Evolutionary conservation across 2,329 filamentous ascomycete genomes (phyloP).

Genomic region (Aspergillus fumigatus): DNA sequence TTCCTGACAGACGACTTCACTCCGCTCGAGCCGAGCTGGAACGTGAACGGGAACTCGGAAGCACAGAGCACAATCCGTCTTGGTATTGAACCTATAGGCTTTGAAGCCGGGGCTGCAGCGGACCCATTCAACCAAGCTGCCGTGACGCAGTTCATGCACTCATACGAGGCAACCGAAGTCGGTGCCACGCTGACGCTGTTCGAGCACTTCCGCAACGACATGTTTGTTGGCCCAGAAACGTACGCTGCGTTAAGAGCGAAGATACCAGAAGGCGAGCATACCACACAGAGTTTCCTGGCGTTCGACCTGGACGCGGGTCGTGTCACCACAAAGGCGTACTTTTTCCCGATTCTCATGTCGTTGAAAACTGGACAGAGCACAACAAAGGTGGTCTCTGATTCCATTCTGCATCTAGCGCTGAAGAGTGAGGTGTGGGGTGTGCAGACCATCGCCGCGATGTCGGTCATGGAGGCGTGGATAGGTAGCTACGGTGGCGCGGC

Average conservation of each 20-base stretch:
- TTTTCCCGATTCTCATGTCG: background rate
- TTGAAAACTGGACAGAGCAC: background rate
- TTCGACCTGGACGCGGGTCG: background rate
- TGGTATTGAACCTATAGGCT: constrained; percentile 2
- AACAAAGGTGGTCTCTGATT: background rate
- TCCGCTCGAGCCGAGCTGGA: constrained; percentile 4
- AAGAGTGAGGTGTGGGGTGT: background rate
- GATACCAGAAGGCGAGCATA: background rate
- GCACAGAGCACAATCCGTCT: background rate
- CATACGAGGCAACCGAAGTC: background rate
- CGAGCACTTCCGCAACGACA: background rate
- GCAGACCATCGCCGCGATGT: background rate
- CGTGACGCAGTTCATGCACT: background rate
- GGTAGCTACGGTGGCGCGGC: background rate
- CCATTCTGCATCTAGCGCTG: background rate
- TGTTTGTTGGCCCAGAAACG: background rate
- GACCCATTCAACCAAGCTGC: constrained; percentile 2
- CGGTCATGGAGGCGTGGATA: background rate
- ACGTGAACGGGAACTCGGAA: background rate
- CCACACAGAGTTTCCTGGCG: background rate
- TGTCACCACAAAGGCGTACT: background rate
- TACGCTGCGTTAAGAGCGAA: background rate
- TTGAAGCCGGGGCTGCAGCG: background rate
- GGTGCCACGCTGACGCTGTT: constrained; percentile 1
- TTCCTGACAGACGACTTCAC: constrained; percentile 5